Base-by-base conservation (phyloP, 345 rosid species). In the Eucalyptus dawsonii region DNA sequence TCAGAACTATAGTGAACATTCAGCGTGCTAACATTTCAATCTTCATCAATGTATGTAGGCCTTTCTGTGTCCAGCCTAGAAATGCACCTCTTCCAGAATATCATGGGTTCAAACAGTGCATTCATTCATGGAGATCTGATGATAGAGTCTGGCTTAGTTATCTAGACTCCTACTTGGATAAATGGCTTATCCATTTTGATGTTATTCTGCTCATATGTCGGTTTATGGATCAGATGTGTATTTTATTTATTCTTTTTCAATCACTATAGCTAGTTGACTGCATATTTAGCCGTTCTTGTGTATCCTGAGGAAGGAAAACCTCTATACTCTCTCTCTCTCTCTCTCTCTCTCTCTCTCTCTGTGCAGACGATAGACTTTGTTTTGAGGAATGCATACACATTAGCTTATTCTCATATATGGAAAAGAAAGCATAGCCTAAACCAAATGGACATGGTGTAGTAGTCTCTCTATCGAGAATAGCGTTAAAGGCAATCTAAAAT, bases 61-160 rank as follows among this genome's bases (percentile, higher is more conserved):
- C 91, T 81, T 90, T 95, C 92, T 95, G 95, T 9, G 87, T 95
- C 90, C 95, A 96, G 60, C 96, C 96, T 40, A 97, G 97, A 87
- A 96, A 95, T 72, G 94, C 92, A 86, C 91, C 96, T 27, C 90
- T 95, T 87, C 96, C 95, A 1, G 96, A 93, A 89, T 94, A 93
- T 90, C 97, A 94, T 8, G 96, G 94, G 81, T 96, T 95, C 96
- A 91, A 92, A 96, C 95, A 10, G 88, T 95, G 86, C 92, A 91
- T 87, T 94, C 97, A 4, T 95, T 94, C 90, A 91, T 90, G 42
- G 95, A 95, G 88, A 93, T 95, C 91, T 95, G 91, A 93, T 86
- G 76, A 93, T 83, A 29, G 51, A 9, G 54, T 44, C 25, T 40
- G 40, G 69, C 80, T 86, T 24, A 29, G 53, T 50, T 83, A 31